Evolutionary conservation across 2,329 filamentous ascomycete species (phyloP), one percentile per base, ranked within the genome.

Genomic region (Botryotinia calthae): DNA sequence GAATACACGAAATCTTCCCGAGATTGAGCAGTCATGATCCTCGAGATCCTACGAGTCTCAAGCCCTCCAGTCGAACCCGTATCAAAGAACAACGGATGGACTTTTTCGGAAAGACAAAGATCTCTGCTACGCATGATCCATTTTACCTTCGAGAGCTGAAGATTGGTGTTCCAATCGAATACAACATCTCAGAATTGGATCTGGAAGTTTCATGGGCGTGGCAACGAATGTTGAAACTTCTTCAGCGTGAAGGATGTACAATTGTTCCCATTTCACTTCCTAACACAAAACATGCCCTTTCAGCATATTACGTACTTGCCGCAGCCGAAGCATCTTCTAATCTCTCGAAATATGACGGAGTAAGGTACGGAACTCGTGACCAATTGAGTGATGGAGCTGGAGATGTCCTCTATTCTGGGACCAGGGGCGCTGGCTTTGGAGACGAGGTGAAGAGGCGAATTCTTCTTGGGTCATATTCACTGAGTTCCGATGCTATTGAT

Each of bases 311-410:
- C 82, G 88, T 99, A 72, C 90, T 99, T 72, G 97, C 96, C 0
- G 94, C 96, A 0, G 95, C 96, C 25, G 96, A 99, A 83, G 96
- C 96, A 5, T 94, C 94, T 1, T 98, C 95, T 25, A 99, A 99
- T 79, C 88, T 99, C 2, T 93, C 96, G 73, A 98, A 97, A 81
- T 99, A 98, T 81, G 97, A 99, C 79, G 96, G 96, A 31, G 89
- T 98, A n/a, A 91, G 96, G 18, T 99, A 97, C 82, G 96, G 96
- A 1, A 71, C 71, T 56, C 77, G 78, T 25, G 70, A 42, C 40
- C 68, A 80, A 16, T 72, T 79, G 14, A 86, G 85, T 64, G 85
- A 90, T 73, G 89, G 88, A 72, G 85, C 84, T 18, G 86, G 86
- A 14, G 86, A 87, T n/a, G 87, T 90, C 0, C 85, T 97, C 2